Evolutionary conservation across 2,329 filamentous ascomycete genomes (phyloP), one percentile per base, ranked within the genome.

Genomic region (Monilinia fructigena): DNA sequence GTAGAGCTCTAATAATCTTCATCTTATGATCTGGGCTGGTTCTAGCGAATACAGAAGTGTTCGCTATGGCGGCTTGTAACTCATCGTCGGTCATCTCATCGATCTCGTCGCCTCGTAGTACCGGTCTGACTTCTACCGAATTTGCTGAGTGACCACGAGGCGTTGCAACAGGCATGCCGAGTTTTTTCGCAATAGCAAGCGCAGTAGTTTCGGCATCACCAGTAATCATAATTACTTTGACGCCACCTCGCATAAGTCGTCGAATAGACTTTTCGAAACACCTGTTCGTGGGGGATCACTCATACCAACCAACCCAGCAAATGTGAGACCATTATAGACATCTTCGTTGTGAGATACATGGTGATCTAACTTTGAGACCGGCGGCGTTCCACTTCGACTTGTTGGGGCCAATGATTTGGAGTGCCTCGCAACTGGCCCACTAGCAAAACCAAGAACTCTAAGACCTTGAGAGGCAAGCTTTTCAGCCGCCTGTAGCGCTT

Each of bases 151-250:
- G 82, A 68, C 78, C 84, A 68, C 79, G 84, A 70, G 81, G 81
- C 64, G 79, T 77, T 14, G 83, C 85, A 66, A 98, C 86, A 2
- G 89, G 87, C 92, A 99, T 99, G 52, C 95, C 95, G n/a, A 99
- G 83, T 75, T 97, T 94, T 78, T 86, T 92, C 40, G 92, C 95
- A 76, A 99, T 98, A 0, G 95, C 95, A 55, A 97, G 83, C 2
- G 95, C 95, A 3, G 95, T 99, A 1, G 92, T 92, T 77, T 98
- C 93, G 20, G 95, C 92, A 77, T 99, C 95, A 67, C 95, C 95
- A 12, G 95, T 99, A 72, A 99, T 98, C 95, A 99, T 99, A 73
- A 99, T 96, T 58, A 99, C 92, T 77, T 93, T 95, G 69, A 99
- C 95, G 50, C 94, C 94, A 64, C 95, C 95, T 59, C 92, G 88